These are phyloP conservation scores for Chalciporus pseudorubinellus DNA, from an alignment of 768 basidiomycete genomes.

Conservation along the genomic window DNA sequence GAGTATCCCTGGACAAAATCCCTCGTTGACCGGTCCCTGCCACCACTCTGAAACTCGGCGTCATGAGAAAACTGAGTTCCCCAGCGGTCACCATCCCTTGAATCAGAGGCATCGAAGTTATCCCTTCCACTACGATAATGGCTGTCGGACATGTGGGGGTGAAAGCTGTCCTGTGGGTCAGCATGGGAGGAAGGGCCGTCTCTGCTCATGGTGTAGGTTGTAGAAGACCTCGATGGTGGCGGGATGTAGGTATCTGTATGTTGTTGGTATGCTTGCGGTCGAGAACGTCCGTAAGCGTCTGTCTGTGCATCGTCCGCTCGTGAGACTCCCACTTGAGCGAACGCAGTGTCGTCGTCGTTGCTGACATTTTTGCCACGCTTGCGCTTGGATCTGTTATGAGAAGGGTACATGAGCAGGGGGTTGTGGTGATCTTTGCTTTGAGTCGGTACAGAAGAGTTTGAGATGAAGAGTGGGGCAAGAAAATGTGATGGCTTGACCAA, in stretches of 20 bases:
- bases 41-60: constrained; percentile 40
- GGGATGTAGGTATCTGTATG: constrained; percentile 47
- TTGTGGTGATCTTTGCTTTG: constrained; percentile 17
- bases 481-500: constrained; percentile 25
- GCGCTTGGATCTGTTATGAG: constrained; percentile 45
- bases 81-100: constrained; percentile 49
- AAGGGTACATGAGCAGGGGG: constrained; percentile 35
- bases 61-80: constrained; percentile 38
- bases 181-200: constrained; percentile 51
- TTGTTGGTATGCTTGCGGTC: constrained; percentile 39
- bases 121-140: constrained; percentile 53
- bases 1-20: constrained; percentile 46
- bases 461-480: constrained; percentile 19
- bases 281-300: constrained; percentile 54
- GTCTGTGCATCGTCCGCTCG: constrained; percentile 51
- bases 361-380: constrained; percentile 51
- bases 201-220: constrained; percentile 47
- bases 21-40: constrained; percentile 45
- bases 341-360: constrained; percentile 44
- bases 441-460: constrained; percentile 21
- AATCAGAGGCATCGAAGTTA: constrained; percentile 42
- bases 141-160: constrained; percentile 42
- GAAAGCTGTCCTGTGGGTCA: constrained; percentile 43
- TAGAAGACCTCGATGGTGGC: constrained; percentile 42
- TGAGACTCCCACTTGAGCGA: constrained; percentile 39